Percentiles rank a stretch among this genome's conserved stretches.
phyloP scores from a whole-genome alignment of 148 eudicot species.

The Camellia granthamiana region DNA sequence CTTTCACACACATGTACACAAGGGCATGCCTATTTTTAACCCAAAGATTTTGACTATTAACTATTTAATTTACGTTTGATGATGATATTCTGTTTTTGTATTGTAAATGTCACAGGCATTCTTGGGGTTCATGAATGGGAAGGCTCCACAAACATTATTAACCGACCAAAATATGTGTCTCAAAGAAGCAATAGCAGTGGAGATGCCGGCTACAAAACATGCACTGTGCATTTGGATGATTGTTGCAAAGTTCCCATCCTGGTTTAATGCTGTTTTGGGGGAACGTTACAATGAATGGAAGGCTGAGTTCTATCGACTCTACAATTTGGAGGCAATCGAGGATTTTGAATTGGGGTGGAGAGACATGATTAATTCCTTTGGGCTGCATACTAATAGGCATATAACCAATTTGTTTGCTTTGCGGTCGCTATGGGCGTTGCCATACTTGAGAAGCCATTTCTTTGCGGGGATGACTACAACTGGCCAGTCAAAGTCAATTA shows the following conservation, averaged over 20 bases:
- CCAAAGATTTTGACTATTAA: neutral
- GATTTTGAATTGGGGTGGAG: slow-evolving; percentile 92
- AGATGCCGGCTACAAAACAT: slow-evolving; percentile 88
- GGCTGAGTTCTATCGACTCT: slow-evolving; percentile 80
- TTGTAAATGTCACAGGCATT: slow-evolving; percentile 50
- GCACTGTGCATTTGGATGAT: slow-evolving; percentile 94
- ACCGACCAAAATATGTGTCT: slow-evolving; percentile 93
- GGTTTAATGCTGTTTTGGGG: slow-evolving; percentile 93
- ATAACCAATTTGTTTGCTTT: slow-evolving; percentile 64
- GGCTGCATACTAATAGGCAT: slow-evolving; percentile 74
- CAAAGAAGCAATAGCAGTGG: slow-evolving; percentile 79
- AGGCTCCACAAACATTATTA: slow-evolving; percentile 77
- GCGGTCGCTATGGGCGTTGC: slow-evolving; percentile 77
- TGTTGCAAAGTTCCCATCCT: slow-evolving; percentile 85
- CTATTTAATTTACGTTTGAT: neutral
- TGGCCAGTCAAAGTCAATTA: slow-evolving; percentile 76
- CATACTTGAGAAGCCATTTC: slow-evolving; percentile 83
- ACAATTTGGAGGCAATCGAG: slow-evolving; percentile 69
- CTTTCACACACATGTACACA: neutral
- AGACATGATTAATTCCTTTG: slow-evolving; percentile 74
- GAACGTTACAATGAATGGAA: slow-evolving; percentile 94
- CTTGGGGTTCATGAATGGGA: slow-evolving; percentile 74
- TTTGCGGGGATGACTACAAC: slow-evolving; percentile 74
- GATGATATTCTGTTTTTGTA: slow-evolving; percentile 16
- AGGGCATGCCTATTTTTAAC: neutral